Base-by-base conservation (phyloP, 2,329 filamentous ascomycete genomes). In the Grosmannia serpens region DNA sequence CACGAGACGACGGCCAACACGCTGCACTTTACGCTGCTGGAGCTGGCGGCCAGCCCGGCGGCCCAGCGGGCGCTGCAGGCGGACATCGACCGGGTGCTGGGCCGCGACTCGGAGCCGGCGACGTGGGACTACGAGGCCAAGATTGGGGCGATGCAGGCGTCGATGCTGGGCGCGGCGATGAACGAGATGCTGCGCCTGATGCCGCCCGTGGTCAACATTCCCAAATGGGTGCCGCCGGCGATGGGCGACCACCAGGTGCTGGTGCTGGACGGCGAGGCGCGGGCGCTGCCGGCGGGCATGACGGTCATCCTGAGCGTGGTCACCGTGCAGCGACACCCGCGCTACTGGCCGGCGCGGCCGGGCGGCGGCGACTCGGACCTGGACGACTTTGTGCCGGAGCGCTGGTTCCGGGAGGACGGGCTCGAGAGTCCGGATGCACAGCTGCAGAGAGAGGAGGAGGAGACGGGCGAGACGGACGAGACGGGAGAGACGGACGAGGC, bases 1-100 rank as follows among this genome's bases (percentile, higher is more conserved):
- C 88, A 94, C 70, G 89, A 94, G 70, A 91, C 88, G 1, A 87
- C 87, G 2, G 88, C 88, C 53, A 89, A 88, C 69, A 80, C 82
- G 4, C 75, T 91, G 46, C 86, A 91, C 71, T 91, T 88, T 67
- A 77, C 83, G 2, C 71, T 91, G 4, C 68, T 89, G 41, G 78
- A 83, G 64, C 78, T 92, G 7, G 88, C 88, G 17, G 79, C 83
- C 64, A 79, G 85, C 64, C 82, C 82, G 7, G 70, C 74, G 1
- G 79, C 79, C 1, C 89, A 94, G 67, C 77, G 80, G 27, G 75
- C 75, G 8, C 71, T 92, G 4, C 88, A 92, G 64, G 73, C 76
- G 51, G 88, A 91, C 61, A 71, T 94, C 29, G 84, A 90, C 67
- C 71, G 73, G 17, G 80, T 88, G 11, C 75, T 91, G 31, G 80